These are phyloP conservation scores for Phytophthora sp. DNA, from an alignment of 352 stramenopile genomes.

Conservation along the genomic window DNA sequence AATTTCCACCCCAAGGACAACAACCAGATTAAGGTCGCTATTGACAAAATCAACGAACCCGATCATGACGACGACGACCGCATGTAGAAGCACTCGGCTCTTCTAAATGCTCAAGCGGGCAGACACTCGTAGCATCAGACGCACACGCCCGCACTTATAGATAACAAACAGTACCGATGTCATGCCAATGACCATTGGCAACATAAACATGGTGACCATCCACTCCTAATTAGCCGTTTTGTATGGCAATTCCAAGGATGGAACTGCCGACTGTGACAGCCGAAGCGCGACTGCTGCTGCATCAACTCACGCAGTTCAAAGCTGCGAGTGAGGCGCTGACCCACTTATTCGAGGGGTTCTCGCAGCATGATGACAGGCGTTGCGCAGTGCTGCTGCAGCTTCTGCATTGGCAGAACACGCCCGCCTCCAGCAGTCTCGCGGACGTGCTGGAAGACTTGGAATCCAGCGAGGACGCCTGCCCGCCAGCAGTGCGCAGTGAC, in stretches of 20 bases:
- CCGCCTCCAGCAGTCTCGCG: constrained; percentile 29
- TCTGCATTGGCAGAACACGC: constrained; percentile 52
- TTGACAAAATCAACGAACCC: constrained; percentile 91
- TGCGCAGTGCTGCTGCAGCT: constrained; percentile 49
- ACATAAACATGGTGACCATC: constrained; percentile 29
- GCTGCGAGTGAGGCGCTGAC: constrained; percentile 51
- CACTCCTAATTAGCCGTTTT: constrained; percentile 18
- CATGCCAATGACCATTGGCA: neutral
- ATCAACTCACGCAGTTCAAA: constrained; percentile 68
- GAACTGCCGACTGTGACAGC: constrained; percentile 26
- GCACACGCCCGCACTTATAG: constrained; percentile 24
- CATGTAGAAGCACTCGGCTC: constrained; percentile 53
- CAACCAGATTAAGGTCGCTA: constrained; percentile 96
- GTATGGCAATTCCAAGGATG: constrained; percentile 22
- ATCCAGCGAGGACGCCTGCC: constrained; percentile 12
- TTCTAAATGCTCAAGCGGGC: no score
- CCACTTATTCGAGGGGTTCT: constrained; percentile 51
- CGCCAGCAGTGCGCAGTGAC: constrained; percentile 20
- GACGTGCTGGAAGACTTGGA: constrained; percentile 49
- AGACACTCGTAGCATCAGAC: neutral
- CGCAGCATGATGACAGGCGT: constrained; percentile 13
- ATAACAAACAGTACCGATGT: constrained; percentile 15
- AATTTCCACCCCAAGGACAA: constrained; percentile 98
- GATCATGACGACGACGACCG: constrained; percentile 63
- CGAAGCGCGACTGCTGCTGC: constrained; percentile 50